Evolutionary conservation across 768 basidiomycete genomes (phyloP).

Genomic region (Mycena galericulata): DNA sequence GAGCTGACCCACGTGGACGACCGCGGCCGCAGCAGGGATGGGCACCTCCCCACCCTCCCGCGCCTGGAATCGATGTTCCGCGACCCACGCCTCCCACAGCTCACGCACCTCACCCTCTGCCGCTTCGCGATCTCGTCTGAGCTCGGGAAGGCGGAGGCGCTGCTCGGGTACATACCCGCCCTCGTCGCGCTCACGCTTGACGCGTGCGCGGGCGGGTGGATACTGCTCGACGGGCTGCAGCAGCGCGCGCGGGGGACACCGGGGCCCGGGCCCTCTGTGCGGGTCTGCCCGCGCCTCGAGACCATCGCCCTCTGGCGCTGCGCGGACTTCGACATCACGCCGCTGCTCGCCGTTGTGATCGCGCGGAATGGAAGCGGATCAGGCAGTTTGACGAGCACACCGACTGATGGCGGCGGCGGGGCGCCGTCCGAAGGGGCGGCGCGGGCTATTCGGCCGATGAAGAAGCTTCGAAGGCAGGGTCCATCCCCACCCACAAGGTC

Average conservation of each 20-base stretch:
- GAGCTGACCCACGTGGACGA: slow-evolving; percentile 55
- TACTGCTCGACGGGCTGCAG: slow-evolving; percentile 54
- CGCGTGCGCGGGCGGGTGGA: slow-evolving; percentile 55
- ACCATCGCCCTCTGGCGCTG: slow-evolving; percentile 66
- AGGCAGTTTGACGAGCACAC: slow-evolving; percentile 38
- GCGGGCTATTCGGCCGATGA: slow-evolving; percentile 53
- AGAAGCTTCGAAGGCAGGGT: slow-evolving; percentile 44
- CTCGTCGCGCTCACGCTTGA: slow-evolving; percentile 62
- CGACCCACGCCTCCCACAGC: slow-evolving; percentile 63
- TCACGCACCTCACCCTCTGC: slow-evolving; percentile 65
- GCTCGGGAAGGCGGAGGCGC: slow-evolving; percentile 49
- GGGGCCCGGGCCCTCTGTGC: slow-evolving; percentile 51
- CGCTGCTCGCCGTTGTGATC: slow-evolving; percentile 51
- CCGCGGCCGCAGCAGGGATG: slow-evolving; percentile 27
- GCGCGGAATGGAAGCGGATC: slow-evolving; percentile 44
- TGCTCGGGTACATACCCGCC: slow-evolving; percentile 65
- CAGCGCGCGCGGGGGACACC: slow-evolving; percentile 38
- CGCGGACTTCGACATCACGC: slow-evolving; percentile 53
- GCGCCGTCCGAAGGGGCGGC: slow-evolving; percentile 30
- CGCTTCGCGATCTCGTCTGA: slow-evolving; percentile 56
- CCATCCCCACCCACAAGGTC: slow-evolving; percentile 24
- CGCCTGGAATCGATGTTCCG: slow-evolving; percentile 65
- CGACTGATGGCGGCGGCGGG: slow-evolving; percentile 41
- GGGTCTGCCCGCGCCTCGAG: slow-evolving; percentile 63
- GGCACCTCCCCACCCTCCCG: slow-evolving; percentile 53